Evolutionary conservation across 441 rosid genomes (phyloP), one percentile per base, ranked within the genome.

Genomic region (Isatis lusitanica): DNA sequence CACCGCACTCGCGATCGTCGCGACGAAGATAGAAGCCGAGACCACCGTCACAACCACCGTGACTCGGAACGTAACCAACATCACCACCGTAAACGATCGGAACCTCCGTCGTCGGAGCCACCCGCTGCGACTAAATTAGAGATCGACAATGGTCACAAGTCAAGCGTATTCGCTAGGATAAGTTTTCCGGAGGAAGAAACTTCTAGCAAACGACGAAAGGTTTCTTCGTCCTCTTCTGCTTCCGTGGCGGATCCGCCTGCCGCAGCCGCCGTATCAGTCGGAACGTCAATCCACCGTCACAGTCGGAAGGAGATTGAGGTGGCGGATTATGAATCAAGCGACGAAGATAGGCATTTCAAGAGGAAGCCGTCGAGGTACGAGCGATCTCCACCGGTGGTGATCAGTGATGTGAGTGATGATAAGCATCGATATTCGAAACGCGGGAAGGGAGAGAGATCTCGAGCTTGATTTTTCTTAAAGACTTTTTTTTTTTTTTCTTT

Each of bases 121-220:
- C 39, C 78, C 0, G 76, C 74, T 0, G 42, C 79, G 2, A 70
- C 82, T 0, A 65, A 74, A 1, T 59, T 85, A 0, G 87, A 82
- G 3, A 70, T 74, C 0, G 96, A 86, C 4, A 74, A 84, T 26
- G 88, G 80, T 79, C 74, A 72, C 0, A 93, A 93, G 76, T 75
- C 80, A 0, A 96, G 97, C 15, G 97, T 93, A 17, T 96, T 96
- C 87, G 93, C 97, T 60, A 91, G 98, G 75, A 93, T 96, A 52
- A 88, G 99, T 80, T 93, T 85, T 44, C 97, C 98, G 0, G 98
- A 86, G 65, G 90, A 58, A 70, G 97, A 88, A 66, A 44, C 78
- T 0, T 40, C 81, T 1, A 87, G 89, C 83, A 93, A 90, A 78
- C 84, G 90, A 16, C 83, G 87, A 79, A 65, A 80, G 15, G 79